phyloP scores from a whole-genome alignment of 2,329 filamentous ascomycete genomes.

The Hypoxylon sp. region DNA sequence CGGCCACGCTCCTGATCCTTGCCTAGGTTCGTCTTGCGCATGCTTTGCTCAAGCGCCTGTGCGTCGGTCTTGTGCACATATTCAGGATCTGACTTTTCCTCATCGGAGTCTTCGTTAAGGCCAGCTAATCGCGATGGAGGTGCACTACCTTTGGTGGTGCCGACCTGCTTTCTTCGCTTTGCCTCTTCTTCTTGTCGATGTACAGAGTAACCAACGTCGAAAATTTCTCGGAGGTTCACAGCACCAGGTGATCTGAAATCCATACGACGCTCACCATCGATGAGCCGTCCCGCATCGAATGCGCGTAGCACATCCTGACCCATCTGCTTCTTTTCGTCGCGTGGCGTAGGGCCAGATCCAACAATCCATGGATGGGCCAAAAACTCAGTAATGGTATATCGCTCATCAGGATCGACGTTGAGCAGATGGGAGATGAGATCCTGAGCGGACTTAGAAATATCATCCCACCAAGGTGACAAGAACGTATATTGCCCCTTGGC shows the following conservation, averaged over 20 bases:
- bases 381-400: slow-evolving; percentile 94
- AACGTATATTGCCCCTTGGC: slow-evolving; percentile 97
- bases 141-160: slow-evolving; percentile 75
- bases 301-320: slow-evolving; percentile 62
- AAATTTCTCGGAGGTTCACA: slow-evolving; percentile 95
- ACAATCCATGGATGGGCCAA: slow-evolving; percentile 94
- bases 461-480: slow-evolving; percentile 98
- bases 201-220: slow-evolving; percentile 97
- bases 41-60: slow-evolving; percentile 83
- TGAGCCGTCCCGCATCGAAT: slow-evolving; percentile 67
- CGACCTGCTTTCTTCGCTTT: slow-evolving; percentile 88
- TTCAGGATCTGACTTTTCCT: slow-evolving; percentile 66
- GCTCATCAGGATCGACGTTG: slow-evolving; percentile 93
- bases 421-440: slow-evolving; percentile 93
- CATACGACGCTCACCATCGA: slow-evolving; percentile 74
- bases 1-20: slow-evolving; percentile 65
- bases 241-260: slow-evolving; percentile 97
- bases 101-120: slow-evolving; percentile 77
- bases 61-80: slow-evolving; percentile 58
- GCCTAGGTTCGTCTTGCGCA: slow-evolving; percentile 81
- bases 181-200: slow-evolving; percentile 96
- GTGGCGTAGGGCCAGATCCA: slow-evolving; percentile 68
- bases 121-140: slow-evolving; percentile 68
- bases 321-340: slow-evolving; percentile 67
- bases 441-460: slow-evolving; percentile 94